Conservation (phyloP, 805 yeast genomes). For the Torulaspora quercuum region DNA sequence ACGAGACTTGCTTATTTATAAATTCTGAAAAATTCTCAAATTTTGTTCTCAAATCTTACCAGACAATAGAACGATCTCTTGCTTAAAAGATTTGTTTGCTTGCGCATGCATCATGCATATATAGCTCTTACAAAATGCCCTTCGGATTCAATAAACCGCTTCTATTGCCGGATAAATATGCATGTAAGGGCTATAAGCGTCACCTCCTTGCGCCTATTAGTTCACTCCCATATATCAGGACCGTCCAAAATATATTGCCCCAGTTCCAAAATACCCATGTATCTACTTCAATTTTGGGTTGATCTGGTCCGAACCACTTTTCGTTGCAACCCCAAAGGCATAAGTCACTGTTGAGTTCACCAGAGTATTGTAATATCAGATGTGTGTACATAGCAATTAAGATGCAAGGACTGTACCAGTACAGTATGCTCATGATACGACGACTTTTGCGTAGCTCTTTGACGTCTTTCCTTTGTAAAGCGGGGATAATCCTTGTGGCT, state of each 20-base stretch:
- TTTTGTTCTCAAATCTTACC: no score
- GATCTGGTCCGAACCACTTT: conserved; percentile 35
- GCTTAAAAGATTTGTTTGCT: no score
- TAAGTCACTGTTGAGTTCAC: conserved; percentile 63
- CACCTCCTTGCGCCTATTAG: conserved; percentile 42
- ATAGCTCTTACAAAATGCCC: neutral
- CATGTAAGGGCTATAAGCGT: conserved; percentile 6
- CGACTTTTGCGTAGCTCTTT: conserved; percentile 30
- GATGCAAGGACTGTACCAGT: conserved; percentile 90
- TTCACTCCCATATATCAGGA: conserved; percentile 78
- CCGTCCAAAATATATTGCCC: conserved; percentile 81
- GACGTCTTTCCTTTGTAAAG: conserved; percentile 43
- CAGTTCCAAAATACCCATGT: conserved; percentile 99
- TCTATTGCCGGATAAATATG: no score
- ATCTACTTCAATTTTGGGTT: conserved; percentile 40
- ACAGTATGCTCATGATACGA: conserved; percentile 52
- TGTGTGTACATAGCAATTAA: conserved; percentile 95
- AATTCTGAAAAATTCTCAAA: conserved; percentile 8
- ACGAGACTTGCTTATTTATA: conserved; percentile 64
- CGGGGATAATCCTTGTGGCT: conserved; percentile 91
- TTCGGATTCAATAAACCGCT: conserved; percentile 11
- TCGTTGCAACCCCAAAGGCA: conserved; percentile 51
- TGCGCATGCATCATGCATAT: conserved; percentile 1
- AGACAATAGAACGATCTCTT: conserved; percentile 1
- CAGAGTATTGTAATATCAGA: conserved; percentile 82